A percentile compares a stretch with the other conserved stretches of the same genome.
Evolutionary conservation across 768 basidiomycete genomes (phyloP).

Genomic region (Gyrodon lividus): DNA sequence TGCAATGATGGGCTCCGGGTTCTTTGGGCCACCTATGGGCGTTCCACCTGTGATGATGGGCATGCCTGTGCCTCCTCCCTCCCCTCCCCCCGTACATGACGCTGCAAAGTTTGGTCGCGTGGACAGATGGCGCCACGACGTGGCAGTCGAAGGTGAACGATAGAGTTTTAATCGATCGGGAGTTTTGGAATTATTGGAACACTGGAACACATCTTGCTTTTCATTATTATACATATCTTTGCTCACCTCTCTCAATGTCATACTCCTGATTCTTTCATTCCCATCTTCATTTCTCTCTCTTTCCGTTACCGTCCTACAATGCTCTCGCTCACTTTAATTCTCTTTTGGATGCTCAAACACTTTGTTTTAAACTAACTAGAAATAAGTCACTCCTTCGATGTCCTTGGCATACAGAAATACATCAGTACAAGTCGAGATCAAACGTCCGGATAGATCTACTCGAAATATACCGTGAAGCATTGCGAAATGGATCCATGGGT

Average conservation of each 20-base stretch:
- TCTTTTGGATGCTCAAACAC: not conserved
- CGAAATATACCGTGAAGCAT: conserved; percentile 35
- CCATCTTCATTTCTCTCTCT: not conserved
- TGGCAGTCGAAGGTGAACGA: conserved; percentile 65
- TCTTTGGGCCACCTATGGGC: conserved; percentile 59
- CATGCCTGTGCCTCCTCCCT: conserved; percentile 42
- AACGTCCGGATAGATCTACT: conserved; percentile 37
- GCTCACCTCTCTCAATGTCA: conserved; percentile 1
- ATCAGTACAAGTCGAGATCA: conserved; percentile 31
- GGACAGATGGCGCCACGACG: conserved; percentile 79
- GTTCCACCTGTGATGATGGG: conserved; percentile 47
- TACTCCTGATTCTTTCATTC: not conserved
- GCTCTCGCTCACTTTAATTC: no score
- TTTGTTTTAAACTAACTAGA: conserved; percentile 11
- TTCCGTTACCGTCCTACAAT: not conserved
- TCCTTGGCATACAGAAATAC: conserved; percentile 37
- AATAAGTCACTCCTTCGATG: conserved; percentile 38
- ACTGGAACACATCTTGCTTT: conserved; percentile 9
- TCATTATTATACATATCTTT: conserved; percentile 9
- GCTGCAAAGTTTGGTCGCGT: conserved; percentile 67
- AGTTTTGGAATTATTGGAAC: conserved; percentile 11
- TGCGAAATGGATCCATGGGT: conserved; percentile 33
- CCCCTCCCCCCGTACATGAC: conserved; percentile 66
- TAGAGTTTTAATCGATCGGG: conserved; percentile 14
- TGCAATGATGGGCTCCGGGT: conserved; percentile 68